phyloP scores from a whole-genome alignment of 164 flowering plant genomes.

The Brasenia schreberi region DNA sequence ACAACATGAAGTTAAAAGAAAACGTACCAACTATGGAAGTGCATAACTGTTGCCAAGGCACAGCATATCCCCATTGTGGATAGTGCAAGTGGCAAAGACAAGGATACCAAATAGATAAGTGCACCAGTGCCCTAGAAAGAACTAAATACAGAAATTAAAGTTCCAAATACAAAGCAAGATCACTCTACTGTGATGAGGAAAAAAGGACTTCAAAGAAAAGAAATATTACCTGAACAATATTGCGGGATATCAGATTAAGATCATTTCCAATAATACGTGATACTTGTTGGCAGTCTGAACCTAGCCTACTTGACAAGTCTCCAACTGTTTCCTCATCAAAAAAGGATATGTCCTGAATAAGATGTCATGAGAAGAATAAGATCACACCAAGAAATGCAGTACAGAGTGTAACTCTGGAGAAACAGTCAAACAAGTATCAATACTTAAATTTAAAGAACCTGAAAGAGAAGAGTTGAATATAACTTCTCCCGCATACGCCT shows the following conservation, averaged over 20 bases:
- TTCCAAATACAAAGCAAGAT: conserved; percentile 1
- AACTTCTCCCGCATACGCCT: conserved; percentile 76
- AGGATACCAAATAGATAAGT: conserved; percentile 53
- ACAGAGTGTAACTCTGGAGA: background rate
- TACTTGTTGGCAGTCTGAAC: conserved; percentile 92
- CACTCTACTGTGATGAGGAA: background rate
- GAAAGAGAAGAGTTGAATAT: conserved; percentile 65
- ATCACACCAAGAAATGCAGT: background rate
- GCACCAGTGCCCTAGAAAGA: conserved; percentile 66
- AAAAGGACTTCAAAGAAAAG: background rate
- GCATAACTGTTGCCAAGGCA: conserved; percentile 42
- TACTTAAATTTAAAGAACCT: conserved; percentile 29
- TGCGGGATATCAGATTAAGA: conserved; percentile 72
- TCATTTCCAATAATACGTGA: conserved; percentile 94
- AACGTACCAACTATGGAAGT: conserved; percentile 67
- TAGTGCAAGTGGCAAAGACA: conserved; percentile 86
- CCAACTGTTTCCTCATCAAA: conserved; percentile 84
- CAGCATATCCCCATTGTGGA: conserved; percentile 55
- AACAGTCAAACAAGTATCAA: background rate
- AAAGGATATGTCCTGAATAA: conserved; percentile 78
- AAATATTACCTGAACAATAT: conserved; percentile 61
- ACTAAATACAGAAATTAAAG: conserved; percentile 9
- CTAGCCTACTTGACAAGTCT: conserved; percentile 92
- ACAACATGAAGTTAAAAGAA: background rate
- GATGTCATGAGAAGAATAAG: background rate